Evolutionary conservation across 2,329 filamentous ascomycete species (phyloP).

Genomic region (Hypoxylon sp.): DNA sequence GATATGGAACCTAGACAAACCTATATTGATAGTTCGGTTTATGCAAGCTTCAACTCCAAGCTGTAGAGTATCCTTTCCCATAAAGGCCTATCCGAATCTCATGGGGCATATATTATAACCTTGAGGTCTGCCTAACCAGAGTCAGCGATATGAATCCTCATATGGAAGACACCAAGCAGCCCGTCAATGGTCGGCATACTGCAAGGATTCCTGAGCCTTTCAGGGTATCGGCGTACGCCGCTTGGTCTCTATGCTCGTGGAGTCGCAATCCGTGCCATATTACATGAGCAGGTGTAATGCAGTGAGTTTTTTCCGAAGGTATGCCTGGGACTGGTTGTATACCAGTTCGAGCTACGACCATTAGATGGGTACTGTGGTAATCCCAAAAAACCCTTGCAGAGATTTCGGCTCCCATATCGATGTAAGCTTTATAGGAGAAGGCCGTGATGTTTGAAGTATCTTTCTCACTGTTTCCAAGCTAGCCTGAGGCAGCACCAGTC

Average conservation of each 20-base stretch:
- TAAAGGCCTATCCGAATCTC: neutral
- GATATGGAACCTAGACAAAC: neutral
- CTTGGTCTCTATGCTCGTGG: neutral
- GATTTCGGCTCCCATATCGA: slow-evolving; percentile 3
- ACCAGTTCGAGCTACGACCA: slow-evolving; percentile 4
- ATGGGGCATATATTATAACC: neutral
- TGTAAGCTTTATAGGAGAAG: slow-evolving; percentile 4
- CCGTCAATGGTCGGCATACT: neutral
- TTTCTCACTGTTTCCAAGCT: neutral
- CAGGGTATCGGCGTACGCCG: neutral
- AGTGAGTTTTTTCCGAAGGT: no score
- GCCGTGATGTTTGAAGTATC: neutral
- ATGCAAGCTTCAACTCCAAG: neutral
- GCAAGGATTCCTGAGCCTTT: neutral
- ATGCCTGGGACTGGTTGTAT: neutral
- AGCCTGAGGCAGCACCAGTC: slow-evolving; percentile 6
- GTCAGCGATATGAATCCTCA: slow-evolving; percentile 2
- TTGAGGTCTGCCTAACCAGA: neutral
- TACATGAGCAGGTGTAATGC: neutral
- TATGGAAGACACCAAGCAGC: slow-evolving; percentile 7
- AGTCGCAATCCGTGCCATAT: slow-evolving; percentile 3
- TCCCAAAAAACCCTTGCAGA: neutral
- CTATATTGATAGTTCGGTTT: neutral
- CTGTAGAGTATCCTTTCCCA: neutral
- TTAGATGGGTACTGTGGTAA: slow-evolving; percentile 8